Evolutionary conservation across 768 basidiomycete species (phyloP).

Genomic region (Suillus decipiens): DNA sequence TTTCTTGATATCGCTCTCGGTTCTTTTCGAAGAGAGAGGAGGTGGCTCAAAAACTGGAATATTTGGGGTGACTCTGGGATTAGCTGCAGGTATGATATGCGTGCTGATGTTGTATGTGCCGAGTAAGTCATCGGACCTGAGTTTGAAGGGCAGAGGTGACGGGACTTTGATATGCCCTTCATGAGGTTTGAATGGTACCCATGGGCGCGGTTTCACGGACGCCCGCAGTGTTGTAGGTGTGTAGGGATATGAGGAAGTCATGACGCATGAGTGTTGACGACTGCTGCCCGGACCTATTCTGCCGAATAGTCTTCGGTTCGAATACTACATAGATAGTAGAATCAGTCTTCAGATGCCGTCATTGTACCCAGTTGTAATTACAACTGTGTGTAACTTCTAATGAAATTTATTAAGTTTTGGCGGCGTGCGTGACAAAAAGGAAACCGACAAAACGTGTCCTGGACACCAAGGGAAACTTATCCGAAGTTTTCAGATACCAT

Average conservation of each 20-base stretch:
- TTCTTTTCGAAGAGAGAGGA: constrained; percentile 7
- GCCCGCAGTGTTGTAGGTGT: constrained; percentile 23
- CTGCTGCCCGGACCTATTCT: no score
- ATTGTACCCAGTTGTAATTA: no score
- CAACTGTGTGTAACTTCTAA: no score
- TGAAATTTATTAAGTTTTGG: no score
- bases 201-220: constrained; percentile 23
- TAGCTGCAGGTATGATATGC: constrained; percentile 32
- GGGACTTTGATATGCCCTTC: constrained; percentile 20
- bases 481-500: no score
- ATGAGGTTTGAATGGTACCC: constrained; percentile 17
- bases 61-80: constrained; percentile 24
- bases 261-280: not conserved
- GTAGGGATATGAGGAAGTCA: constrained; percentile 20
- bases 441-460: no score
- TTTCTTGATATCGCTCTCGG: constrained; percentile 2
- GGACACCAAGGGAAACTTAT: no score
- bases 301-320: no score
- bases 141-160: constrained; percentile 17
- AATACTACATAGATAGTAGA: no score
- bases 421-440: no score
- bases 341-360: no score
- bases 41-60: constrained; percentile 25
- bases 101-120: constrained; percentile 28
- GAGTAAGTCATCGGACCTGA: constrained; percentile 21